These are phyloP conservation scores for Ophiostoma perfectum DNA, from an alignment of 2,329 filamentous ascomycete genomes.

Conservation along the genomic window DNA sequence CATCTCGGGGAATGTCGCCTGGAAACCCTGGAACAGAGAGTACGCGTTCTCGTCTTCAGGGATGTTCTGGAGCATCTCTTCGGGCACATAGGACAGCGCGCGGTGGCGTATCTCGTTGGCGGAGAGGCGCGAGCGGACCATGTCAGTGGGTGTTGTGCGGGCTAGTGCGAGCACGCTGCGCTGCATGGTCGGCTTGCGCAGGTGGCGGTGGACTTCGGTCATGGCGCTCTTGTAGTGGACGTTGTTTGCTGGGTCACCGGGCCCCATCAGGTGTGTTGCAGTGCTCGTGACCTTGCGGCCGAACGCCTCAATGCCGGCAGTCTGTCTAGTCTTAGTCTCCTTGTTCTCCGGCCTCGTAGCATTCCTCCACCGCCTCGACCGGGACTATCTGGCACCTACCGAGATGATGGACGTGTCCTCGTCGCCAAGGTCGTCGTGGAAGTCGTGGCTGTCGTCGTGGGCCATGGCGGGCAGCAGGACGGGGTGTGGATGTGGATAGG, in stretches of 20 bases:
- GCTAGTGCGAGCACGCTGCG: slow-evolving; percentile 87
- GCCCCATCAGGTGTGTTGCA: slow-evolving; percentile 80
- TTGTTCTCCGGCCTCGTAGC: no score
- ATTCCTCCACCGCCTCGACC: neutral
- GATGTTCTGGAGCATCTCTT: slow-evolving; percentile 84
- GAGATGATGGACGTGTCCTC: slow-evolving; percentile 45
- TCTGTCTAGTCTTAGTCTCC: slow-evolving; percentile 43
- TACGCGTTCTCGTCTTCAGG: slow-evolving; percentile 81
- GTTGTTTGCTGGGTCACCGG: slow-evolving; percentile 52
- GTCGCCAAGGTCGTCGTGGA: slow-evolving; percentile 43
- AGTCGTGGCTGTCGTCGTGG: slow-evolving; percentile 39
- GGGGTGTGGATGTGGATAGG: neutral
- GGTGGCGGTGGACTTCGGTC: slow-evolving; percentile 81
- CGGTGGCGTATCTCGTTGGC: slow-evolving; percentile 90
- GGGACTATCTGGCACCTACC: slow-evolving; percentile 27
- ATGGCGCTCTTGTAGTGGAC: slow-evolving; percentile 80
- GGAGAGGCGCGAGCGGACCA: slow-evolving; percentile 87
- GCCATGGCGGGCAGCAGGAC: slow-evolving; percentile 29
- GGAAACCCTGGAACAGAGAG: slow-evolving; percentile 93
- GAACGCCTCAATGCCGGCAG: slow-evolving; percentile 85
- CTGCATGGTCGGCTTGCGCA: slow-evolving; percentile 77
- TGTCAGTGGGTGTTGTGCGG: slow-evolving; percentile 84
- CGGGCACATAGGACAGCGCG: slow-evolving; percentile 78
- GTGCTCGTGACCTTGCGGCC: slow-evolving; percentile 92
- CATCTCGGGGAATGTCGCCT: slow-evolving; percentile 73